These are phyloP conservation scores for Cantharellus cinnabarinus DNA, from an alignment of 768 basidiomycete species.

Conservation along the genomic window DNA sequence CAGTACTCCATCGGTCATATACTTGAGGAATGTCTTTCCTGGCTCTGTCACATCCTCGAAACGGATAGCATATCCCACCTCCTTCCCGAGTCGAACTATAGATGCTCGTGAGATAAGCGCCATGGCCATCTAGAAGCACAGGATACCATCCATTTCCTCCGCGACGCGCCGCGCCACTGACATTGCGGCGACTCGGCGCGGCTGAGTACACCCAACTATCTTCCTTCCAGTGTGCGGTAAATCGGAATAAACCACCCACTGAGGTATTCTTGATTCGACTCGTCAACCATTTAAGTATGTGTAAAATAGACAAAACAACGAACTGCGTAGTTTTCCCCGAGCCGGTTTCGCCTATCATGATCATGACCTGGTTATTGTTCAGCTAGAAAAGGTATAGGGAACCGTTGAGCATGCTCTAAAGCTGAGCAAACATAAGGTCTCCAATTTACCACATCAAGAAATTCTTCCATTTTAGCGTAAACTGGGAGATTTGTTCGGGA, in stretches of 20 bases:
- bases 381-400: constrained; percentile 28
- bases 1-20: constrained; percentile 99
- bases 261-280: constrained; percentile 52
- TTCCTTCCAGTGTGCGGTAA: constrained; percentile 78
- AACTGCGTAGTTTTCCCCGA: constrained; percentile 93
- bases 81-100: constrained; percentile 72
- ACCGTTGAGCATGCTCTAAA: constrained; percentile 10
- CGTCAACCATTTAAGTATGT: neutral
- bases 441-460: constrained; percentile 58
- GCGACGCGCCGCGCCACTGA: constrained; percentile 96
- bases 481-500: constrained; percentile 79
- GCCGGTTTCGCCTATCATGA: constrained; percentile 88
- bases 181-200: constrained; percentile 91
- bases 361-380: constrained; percentile 60
- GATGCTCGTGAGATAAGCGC: constrained; percentile 3
- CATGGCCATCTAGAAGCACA: constrained; percentile 14
- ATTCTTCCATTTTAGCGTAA: constrained; percentile 80
- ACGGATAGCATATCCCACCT: constrained; percentile 95
- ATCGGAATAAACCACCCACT: constrained; percentile 88
- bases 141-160: constrained; percentile 88
- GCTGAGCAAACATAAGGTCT: neutral
- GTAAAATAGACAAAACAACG: constrained; percentile 13
- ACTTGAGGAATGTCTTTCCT: constrained; percentile 87
- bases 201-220: constrained; percentile 91
- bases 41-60: constrained; percentile 92